Conservation (phyloP, 257 asterid species). For the Ehretia macrophylla region DNA sequence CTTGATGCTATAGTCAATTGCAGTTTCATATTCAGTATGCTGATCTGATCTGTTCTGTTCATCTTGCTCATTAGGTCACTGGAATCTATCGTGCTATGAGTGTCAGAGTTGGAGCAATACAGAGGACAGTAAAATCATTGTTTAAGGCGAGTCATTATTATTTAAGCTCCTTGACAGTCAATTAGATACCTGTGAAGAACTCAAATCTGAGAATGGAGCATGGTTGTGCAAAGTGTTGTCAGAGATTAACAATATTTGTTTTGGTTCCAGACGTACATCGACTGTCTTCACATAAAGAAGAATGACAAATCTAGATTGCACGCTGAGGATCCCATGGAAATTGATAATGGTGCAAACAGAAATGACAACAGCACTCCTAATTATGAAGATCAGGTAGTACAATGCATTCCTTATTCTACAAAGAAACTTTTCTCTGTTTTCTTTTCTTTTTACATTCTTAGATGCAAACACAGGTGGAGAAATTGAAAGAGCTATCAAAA, state of each 20-base stretch:
- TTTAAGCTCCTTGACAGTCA: constrained; percentile 3
- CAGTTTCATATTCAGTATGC: constrained; percentile 4
- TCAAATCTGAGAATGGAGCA: background rate
- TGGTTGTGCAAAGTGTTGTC: constrained; percentile 8
- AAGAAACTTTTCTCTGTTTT: constrained; percentile 6
- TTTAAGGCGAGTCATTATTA: constrained; percentile 53
- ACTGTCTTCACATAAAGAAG: constrained; percentile 88
- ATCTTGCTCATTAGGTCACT: constrained; percentile 62
- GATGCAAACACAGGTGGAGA: constrained; percentile 51
- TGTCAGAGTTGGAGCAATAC: constrained; percentile 93
- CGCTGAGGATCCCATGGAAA: constrained; percentile 69
- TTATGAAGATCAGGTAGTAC: constrained; percentile 51
- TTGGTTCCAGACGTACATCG: constrained; percentile 80
- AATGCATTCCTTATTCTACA: constrained; percentile 2
- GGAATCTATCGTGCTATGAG: constrained; percentile 96
- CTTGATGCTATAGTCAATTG: background rate
- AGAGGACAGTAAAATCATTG: constrained; percentile 91
- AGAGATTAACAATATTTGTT: constrained; percentile 12
- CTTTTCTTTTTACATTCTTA: constrained; percentile 9
- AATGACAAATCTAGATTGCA: constrained; percentile 85
- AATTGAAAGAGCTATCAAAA: constrained; percentile 69
- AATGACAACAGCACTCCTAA: constrained; percentile 37
- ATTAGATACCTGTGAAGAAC: constrained; percentile 2
- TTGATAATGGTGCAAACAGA: constrained; percentile 40
- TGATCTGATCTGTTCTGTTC: constrained; percentile 23